Percentiles rank a stretch among this genome's conserved stretches.
phyloP scores from a whole-genome alignment of 148 eudicot species.

The Camellia lanceoleosa region DNA sequence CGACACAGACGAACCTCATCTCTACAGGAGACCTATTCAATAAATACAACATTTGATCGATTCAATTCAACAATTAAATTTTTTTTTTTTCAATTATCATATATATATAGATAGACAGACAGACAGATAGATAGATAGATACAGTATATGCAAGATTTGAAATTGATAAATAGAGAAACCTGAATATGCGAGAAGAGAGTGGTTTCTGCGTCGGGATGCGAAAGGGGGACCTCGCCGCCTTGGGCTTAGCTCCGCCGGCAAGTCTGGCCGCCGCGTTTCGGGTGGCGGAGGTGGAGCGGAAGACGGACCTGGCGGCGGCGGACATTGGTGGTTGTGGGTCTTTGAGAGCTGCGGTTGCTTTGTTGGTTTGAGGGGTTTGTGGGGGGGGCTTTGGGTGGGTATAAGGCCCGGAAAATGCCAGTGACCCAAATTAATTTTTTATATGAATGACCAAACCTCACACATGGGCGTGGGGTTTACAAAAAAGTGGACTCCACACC shows the following conservation, averaged over 20 bases:
- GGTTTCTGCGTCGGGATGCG: constrained; percentile 48
- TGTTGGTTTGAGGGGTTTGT: not conserved
- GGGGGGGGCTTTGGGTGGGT: not conserved
- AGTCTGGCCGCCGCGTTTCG: constrained; percentile 29
- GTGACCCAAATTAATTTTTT: no score
- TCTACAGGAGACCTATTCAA: constrained; percentile 66
- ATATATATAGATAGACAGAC: not conserved
- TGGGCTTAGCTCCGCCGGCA: constrained; percentile 47
- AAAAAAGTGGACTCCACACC: no score
- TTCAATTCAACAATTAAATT: not conserved
- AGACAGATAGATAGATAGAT: not conserved
- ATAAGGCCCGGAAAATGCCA: no score
- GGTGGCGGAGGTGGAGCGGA: constrained; percentile 45
- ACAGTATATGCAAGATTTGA: not conserved
- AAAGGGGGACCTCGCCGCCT: constrained; percentile 42
- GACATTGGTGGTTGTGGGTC: constrained; percentile 14
- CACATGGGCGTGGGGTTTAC: no score
- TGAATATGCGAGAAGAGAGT: constrained; percentile 56
- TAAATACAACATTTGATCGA: not conserved
- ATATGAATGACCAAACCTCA: no score
- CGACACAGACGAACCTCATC: constrained; percentile 52
- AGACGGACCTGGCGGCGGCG: constrained; percentile 55
- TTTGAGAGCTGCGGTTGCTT: not conserved
- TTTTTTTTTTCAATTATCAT: not conserved
- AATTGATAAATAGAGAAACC: constrained; percentile 31